A percentile compares a stretch with the other conserved stretches of the same genome.
phyloP scores from a whole-genome alignment of 768 basidiomycete genomes.

The Saitozyma sp. region DNA sequence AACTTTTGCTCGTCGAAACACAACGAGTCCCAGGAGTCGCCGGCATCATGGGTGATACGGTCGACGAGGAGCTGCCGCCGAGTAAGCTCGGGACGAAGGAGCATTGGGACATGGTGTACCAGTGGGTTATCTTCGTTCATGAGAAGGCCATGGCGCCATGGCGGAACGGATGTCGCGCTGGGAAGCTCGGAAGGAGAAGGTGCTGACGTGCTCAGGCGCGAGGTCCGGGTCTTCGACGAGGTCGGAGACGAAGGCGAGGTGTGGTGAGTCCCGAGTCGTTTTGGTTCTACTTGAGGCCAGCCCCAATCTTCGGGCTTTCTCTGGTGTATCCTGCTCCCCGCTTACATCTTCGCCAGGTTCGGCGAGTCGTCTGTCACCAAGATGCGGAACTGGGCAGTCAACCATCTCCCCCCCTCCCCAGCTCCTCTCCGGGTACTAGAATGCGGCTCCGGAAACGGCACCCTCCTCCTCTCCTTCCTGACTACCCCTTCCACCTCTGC shows the following conservation, averaged over 20 bases:
- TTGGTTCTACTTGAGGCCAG: neutral
- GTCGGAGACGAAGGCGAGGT: constrained; percentile 57
- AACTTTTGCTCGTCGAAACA: neutral
- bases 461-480: constrained; percentile 51
- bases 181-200: neutral
- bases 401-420: constrained; percentile 42
- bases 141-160: too few relatives aligned
- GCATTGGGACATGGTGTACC: constrained; percentile 53
- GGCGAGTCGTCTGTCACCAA: constrained; percentile 54
- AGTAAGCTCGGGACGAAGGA: constrained; percentile 52
- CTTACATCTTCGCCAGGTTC: constrained; percentile 45
- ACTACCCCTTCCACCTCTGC: constrained; percentile 12
- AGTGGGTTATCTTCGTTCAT: constrained; percentile 25
- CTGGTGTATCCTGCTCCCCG: too few relatives aligned
- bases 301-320: neutral
- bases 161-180: neutral
- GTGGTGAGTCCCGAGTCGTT: constrained; percentile 44
- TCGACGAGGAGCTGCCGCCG: constrained; percentile 50
- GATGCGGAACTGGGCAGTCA: constrained; percentile 55
- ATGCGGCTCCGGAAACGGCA: constrained; percentile 54
- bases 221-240: constrained; percentile 52
- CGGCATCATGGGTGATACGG: neutral
- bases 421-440: constrained; percentile 50
- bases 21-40: neutral
- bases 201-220: constrained; percentile 37